These are phyloP conservation scores for Taphrina confusa DNA, from an alignment of 1,139 yeast species.

Conservation along the genomic window DNA sequence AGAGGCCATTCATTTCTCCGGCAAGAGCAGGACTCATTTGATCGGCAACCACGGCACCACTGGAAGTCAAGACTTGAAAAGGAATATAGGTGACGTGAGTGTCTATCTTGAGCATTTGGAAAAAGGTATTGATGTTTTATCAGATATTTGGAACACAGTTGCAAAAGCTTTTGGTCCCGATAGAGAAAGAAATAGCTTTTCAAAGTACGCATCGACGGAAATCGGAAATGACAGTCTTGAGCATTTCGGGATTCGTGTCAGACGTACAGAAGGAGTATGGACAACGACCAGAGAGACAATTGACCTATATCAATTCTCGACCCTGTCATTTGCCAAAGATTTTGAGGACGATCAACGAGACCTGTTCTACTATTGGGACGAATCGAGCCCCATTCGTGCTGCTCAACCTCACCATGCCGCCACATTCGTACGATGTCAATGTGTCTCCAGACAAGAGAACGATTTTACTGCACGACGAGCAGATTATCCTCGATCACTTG, in stretches of 20 bases:
- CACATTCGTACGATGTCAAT: conserved; percentile 68
- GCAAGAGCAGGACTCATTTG: conserved; percentile 12
- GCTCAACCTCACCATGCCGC: conserved; percentile 56
- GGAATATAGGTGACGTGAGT: conserved; percentile 15
- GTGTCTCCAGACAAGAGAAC: conserved; percentile 88
- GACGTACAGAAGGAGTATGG: conserved; percentile 55
- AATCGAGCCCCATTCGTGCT: conserved; percentile 75
- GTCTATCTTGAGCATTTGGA: neutral
- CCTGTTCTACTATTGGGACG: conserved; percentile 68
- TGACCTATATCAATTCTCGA: conserved; percentile 68
- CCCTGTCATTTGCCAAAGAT: conserved; percentile 67
- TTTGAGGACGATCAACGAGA: conserved; percentile 61
- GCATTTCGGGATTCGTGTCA: conserved; percentile 65
- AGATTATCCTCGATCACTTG: conserved; percentile 53
- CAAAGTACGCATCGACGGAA: conserved; percentile 8
- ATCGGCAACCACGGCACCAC: conserved; percentile 20
- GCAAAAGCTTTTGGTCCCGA: conserved; percentile 2
- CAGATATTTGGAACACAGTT: conserved; percentile 29
- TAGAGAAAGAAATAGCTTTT: neutral
- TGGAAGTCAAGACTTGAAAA: conserved; percentile 2
- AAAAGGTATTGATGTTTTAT: neutral
- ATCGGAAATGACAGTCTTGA: neutral
- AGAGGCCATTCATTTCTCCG: conserved; percentile 15
- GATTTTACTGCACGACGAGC: conserved; percentile 68
- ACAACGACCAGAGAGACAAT: conserved; percentile 68